These are phyloP conservation scores for Acacia melanoxylon DNA, from an alignment of 306 rosid genomes.

Conservation along the genomic window DNA sequence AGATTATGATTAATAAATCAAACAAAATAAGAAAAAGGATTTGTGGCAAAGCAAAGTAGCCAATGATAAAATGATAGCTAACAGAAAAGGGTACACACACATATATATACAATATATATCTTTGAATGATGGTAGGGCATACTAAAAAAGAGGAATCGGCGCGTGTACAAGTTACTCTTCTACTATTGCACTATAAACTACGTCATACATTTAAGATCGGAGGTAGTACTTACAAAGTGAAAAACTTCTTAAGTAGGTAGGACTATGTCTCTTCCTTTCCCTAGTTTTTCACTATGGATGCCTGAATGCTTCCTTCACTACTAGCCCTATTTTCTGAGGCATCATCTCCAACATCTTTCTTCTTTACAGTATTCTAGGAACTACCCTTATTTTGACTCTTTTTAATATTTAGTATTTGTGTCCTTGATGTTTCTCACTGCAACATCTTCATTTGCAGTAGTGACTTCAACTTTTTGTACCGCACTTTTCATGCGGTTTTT, in stretches of 20 bases:
- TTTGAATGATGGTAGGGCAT: neutral
- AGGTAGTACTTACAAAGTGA: slow-evolving; percentile 9
- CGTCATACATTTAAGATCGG: no score
- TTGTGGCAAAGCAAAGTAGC: slow-evolving; percentile 4
- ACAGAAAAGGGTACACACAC: neutral
- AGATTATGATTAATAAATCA: neutral
- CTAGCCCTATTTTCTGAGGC: neutral
- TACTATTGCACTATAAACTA: no score
- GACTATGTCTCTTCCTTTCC: neutral
- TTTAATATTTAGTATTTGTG: neutral
- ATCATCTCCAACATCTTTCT: slow-evolving; percentile 24
- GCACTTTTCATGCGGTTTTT: neutral
- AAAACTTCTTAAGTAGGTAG: slow-evolving; percentile 4
- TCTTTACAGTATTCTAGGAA: slow-evolving; percentile 19
- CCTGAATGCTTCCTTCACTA: neutral
- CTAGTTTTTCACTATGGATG: neutral
- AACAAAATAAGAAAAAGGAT: neutral
- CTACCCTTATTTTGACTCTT: neutral
- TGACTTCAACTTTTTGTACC: slow-evolving; percentile 15
- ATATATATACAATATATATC: neutral
- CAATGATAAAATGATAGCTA: neutral
- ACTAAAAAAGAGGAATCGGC: neutral
- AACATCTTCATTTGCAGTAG: slow-evolving; percentile 5
- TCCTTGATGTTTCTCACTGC: slow-evolving; percentile 5
- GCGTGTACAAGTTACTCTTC: neutral